Percentiles rank a stretch among this genome's conserved stretches.
Evolutionary conservation across 1,284 basidiomycete genomes (phyloP).

Genomic region (Nidula niveotomentosa): DNA sequence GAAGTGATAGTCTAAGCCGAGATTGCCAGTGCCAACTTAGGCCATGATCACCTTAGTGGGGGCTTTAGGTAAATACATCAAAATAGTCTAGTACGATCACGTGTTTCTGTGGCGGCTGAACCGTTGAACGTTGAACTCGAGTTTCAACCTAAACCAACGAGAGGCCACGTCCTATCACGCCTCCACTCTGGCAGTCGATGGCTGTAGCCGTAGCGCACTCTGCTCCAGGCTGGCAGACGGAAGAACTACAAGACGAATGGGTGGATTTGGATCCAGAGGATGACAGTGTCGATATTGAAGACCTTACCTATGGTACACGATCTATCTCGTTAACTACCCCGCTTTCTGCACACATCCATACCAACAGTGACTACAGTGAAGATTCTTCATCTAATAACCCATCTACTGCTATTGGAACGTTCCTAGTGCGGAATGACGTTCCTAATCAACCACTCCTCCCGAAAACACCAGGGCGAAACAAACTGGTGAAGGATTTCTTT

Average conservation of each 20-base stretch:
- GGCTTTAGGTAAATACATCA: too few relatives aligned
- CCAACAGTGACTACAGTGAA: constrained; percentile 31
- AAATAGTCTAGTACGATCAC: too few relatives aligned
- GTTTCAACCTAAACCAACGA: too few relatives aligned
- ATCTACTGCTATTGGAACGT: constrained; percentile 59
- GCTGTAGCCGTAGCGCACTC: constrained; percentile 11
- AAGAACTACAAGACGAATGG: constrained; percentile 81
- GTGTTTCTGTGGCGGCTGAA: neutral
- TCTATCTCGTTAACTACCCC: constrained; percentile 65
- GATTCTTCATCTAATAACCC: constrained; percentile 24
- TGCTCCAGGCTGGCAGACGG: constrained; percentile 73
- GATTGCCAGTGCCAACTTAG: too few relatives aligned
- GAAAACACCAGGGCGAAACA: constrained; percentile 62
- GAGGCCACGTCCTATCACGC: too few relatives aligned
- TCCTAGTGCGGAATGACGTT: constrained; percentile 76
- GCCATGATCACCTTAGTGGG: too few relatives aligned
- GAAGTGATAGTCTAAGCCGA: too few relatives aligned
- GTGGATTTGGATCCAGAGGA: constrained; percentile 49
- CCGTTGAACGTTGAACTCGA: neutral
- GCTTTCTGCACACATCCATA: constrained; percentile 52
- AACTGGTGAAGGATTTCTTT: constrained; percentile 79
- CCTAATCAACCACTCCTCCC: constrained; percentile 54
- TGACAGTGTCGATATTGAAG: constrained; percentile 32
- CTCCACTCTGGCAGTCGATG: constrained; percentile 21
- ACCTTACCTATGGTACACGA: constrained; percentile 41